These are phyloP conservation scores for Komagataella kurtzmanii DNA, from an alignment of 805 yeast genomes.

Conservation along the genomic window DNA sequence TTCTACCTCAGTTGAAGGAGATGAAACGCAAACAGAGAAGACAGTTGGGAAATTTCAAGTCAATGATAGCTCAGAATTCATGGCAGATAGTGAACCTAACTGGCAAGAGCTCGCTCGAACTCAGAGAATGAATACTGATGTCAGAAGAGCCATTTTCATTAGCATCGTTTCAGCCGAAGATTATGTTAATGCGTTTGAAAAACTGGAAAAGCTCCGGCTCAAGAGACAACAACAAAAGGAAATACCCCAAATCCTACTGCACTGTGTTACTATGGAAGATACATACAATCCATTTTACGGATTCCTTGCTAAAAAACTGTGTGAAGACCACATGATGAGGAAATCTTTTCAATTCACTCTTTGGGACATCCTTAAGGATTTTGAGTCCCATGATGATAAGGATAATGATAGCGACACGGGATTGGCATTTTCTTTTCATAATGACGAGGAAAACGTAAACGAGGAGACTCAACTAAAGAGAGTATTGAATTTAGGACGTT, in stretches of 20 bases:
- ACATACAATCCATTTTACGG: conserved; percentile 87
- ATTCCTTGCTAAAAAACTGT: conserved; percentile 59
- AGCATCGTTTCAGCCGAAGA: conserved; percentile 94
- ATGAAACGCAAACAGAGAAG: conserved; percentile 1
- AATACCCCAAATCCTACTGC: conserved; percentile 72
- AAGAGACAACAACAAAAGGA: conserved; percentile 76
- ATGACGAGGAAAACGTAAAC: conserved; percentile 19
- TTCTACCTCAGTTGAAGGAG: conserved; percentile 3
- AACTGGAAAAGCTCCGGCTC: conserved; percentile 66
- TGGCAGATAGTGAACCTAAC: conserved; percentile 66
- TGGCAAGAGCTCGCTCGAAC: conserved; percentile 79
- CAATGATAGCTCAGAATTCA: conserved; percentile 27
- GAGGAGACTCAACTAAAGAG: conserved; percentile 47
- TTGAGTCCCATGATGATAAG: conserved; percentile 34
- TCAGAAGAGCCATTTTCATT: conserved; percentile 86
- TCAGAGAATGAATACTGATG: conserved; percentile 91
- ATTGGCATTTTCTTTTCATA: neutral
- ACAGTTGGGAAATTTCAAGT: conserved; percentile 7
- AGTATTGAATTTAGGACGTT: conserved; percentile 61
- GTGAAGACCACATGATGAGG: conserved; percentile 60
- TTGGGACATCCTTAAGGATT: conserved; percentile 74
- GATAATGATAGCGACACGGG: conserved; percentile 26
- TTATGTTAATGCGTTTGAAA: conserved; percentile 74
- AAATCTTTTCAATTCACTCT: conserved; percentile 80
- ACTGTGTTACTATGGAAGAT: conserved; percentile 76